Evolutionary conservation across 148 eudicot genomes (phyloP).

Genomic region (Selenicereus undatus): DNA sequence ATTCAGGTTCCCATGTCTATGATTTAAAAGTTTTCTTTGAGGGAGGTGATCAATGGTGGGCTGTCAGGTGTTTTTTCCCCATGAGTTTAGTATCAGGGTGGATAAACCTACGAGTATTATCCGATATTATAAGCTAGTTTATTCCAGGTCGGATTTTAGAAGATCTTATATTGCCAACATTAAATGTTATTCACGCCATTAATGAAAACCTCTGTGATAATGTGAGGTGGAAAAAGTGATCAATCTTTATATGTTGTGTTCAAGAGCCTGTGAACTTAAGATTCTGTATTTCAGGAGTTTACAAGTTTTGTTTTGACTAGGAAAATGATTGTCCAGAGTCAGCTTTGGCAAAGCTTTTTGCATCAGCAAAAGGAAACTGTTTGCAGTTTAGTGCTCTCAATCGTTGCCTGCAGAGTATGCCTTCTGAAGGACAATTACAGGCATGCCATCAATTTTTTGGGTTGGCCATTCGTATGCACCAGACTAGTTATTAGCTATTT

Average conservation of each 20-base stretch:
- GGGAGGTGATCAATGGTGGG: background rate
- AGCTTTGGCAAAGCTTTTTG: conserved; percentile 74
- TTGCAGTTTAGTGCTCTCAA: conserved; percentile 33
- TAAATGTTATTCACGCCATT: background rate
- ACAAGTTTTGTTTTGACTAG: conserved; percentile 31
- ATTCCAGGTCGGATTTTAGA: background rate
- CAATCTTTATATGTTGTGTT: background rate
- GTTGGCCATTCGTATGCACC: background rate
- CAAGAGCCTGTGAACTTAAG: background rate
- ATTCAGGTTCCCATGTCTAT: background rate
- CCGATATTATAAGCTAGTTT: background rate
- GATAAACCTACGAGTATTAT: background rate
- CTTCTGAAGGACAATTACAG: conserved; percentile 69
- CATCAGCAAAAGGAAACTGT: conserved; percentile 48
- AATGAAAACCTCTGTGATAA: background rate
- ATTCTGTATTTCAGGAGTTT: background rate
- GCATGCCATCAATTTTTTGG: conserved; percentile 29
- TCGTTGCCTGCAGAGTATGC: conserved; percentile 67
- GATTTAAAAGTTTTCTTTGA: background rate
- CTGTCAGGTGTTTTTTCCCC: background rate
- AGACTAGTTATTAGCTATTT: background rate
- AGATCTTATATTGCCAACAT: background rate
- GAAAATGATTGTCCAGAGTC: conserved; percentile 72
- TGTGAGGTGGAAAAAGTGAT: background rate
- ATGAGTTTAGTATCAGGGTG: background rate